phyloP scores from a whole-genome alignment of 257 asterid genomes.

The Lithospermum erythrorhizon region DNA sequence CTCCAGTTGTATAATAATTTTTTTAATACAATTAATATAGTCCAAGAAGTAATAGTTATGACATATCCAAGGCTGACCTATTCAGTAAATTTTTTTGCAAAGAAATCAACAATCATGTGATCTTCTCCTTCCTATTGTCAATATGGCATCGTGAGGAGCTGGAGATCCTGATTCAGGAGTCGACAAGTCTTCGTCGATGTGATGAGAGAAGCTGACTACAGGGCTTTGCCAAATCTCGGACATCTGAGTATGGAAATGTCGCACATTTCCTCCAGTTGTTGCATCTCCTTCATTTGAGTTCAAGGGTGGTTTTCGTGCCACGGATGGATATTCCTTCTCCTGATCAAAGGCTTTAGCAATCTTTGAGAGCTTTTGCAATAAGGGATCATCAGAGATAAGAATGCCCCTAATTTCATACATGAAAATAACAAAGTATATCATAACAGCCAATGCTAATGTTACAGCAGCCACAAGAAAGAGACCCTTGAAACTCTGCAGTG shows the following conservation, averaged over 20 bases:
- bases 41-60: no score
- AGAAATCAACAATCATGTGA: no score
- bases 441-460: conserved; percentile 26
- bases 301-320: neutral
- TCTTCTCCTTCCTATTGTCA: no score
- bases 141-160: no score
- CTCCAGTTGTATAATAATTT: no score
- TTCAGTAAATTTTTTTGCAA: no score
- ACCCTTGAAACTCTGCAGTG: conserved; percentile 31
- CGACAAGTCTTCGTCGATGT: conserved; percentile 21
- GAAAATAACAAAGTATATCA: conserved; percentile 25
- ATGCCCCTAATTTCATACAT: conserved; percentile 22
- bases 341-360: conserved; percentile 26
- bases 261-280: conserved; percentile 2
- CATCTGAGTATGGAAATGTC: neutral
- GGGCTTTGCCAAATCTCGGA: conserved; percentile 10
- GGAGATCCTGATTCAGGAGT: conserved; percentile 22
- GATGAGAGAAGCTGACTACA: conserved; percentile 12
- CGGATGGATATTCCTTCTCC: conserved; percentile 9
- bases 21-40: no score
- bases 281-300: neutral
- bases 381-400: conserved; percentile 19
- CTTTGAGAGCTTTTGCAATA: conserved; percentile 21
- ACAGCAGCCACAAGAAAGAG: conserved; percentile 29
- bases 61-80: no score